Evolutionary conservation across 805 yeast genomes (phyloP).

Genomic region (Brettanomyces anomalus): DNA sequence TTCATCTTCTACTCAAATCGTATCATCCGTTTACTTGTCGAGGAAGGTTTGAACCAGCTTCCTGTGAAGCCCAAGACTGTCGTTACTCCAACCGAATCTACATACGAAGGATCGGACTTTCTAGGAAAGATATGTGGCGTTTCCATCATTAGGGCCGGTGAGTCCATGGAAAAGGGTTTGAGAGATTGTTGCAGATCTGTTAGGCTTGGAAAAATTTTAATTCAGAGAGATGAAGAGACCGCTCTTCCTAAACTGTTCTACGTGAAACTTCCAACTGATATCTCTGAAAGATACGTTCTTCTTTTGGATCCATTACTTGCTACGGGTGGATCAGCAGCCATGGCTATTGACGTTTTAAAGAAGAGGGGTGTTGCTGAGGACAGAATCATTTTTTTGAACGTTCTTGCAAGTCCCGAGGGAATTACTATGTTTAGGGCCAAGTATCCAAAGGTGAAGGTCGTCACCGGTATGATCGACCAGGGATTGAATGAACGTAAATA

Average conservation of each 20-base stretch:
- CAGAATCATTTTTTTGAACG: constrained; percentile 81
- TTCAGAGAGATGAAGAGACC: constrained; percentile 97
- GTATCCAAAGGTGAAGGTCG: constrained; percentile 79
- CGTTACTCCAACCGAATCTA: constrained; percentile 67
- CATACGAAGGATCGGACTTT: constrained; percentile 70
- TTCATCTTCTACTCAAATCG: constrained; percentile 94
- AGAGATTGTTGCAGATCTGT: constrained; percentile 97
- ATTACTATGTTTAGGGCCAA: constrained; percentile 64
- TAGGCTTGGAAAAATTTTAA: constrained; percentile 90
- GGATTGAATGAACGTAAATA: constrained; percentile 77
- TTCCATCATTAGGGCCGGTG: constrained; percentile 97
- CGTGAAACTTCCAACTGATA: constrained; percentile 91
- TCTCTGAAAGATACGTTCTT: constrained; percentile 79
- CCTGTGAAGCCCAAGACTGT: constrained; percentile 72
- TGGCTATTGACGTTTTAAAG: constrained; percentile 90
- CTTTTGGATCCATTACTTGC: constrained; percentile 96
- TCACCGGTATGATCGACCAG: constrained; percentile 90
- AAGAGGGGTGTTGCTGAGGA: constrained; percentile 82
- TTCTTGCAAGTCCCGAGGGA: constrained; percentile 94
- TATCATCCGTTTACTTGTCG: constrained; percentile 87
- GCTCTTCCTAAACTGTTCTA: constrained; percentile 87
- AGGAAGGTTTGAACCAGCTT: constrained; percentile 87
- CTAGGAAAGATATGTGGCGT: constrained; percentile 96
- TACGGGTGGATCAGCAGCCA: constrained; percentile 95
- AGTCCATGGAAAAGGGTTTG: constrained; percentile 96